Evolutionary conservation across 768 basidiomycete genomes (phyloP).

Genomic region (Kwoniella sp.): DNA sequence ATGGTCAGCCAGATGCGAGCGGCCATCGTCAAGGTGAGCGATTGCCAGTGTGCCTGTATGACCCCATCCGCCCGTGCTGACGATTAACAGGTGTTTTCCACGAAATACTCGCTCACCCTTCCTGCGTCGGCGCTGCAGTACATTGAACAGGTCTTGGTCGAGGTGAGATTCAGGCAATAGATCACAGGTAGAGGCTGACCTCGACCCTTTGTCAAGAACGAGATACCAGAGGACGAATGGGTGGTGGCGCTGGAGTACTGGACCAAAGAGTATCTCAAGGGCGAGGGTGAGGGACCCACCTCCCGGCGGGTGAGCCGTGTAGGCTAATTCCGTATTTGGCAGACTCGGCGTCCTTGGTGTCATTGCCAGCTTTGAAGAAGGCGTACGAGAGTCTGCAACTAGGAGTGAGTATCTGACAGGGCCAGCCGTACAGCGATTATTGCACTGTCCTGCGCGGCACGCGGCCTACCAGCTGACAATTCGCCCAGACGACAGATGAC

Average conservation of each 20-base stretch:
- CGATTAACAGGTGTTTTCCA: constrained; percentile 43
- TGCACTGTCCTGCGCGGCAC: too few species aligned
- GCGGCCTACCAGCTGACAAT: too few species aligned
- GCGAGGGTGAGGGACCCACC: constrained; percentile 47
- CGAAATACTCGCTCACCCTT: constrained; percentile 47
- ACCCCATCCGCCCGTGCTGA: not conserved
- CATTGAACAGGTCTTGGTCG: constrained; percentile 44
- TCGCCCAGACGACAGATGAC: constrained; percentile 36
- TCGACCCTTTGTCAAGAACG: constrained; percentile 25
- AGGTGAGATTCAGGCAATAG: constrained; percentile 20
- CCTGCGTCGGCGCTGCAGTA: constrained; percentile 42
- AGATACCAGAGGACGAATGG: constrained; percentile 47
- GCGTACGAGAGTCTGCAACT: constrained; percentile 49
- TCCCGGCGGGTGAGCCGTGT: too few species aligned
- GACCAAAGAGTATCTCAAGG: constrained; percentile 49
- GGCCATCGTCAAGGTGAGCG: constrained; percentile 44
- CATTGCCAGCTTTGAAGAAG: constrained; percentile 38
- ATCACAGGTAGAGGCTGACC: not conserved
- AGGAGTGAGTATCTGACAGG: constrained; percentile 30
- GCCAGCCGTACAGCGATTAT: too few species aligned
- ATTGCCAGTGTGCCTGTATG: not conserved
- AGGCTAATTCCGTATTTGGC: too few species aligned
- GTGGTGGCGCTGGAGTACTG: constrained; percentile 42
- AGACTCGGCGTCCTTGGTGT: constrained; percentile 48
- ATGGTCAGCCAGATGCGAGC: constrained; percentile 40